Percentiles rank a stretch among this genome's conserved stretches.
These are phyloP conservation scores for Ambrosia hybrid DNA, from an alignment of 140 eudicot species.

Conservation along the genomic window DNA sequence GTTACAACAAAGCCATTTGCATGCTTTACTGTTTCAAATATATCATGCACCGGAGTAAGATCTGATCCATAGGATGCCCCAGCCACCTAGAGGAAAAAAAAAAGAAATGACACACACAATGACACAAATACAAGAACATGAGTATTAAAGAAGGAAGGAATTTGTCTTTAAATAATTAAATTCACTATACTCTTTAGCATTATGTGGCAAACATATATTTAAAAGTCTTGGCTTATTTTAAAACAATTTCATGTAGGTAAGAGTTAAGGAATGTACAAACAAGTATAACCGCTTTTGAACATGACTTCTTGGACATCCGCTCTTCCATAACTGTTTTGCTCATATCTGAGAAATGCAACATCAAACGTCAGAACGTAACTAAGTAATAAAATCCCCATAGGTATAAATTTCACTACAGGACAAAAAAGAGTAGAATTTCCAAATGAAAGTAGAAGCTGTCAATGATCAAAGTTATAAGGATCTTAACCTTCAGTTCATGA, in stretches of 20 bases:
- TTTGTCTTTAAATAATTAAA: neutral
- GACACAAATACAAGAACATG: neutral
- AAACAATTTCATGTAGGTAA: conserved; percentile 32
- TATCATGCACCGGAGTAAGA: conserved; percentile 53
- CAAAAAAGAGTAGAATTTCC: neutral
- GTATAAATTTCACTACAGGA: conserved; percentile 19
- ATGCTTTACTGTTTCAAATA: conserved; percentile 56
- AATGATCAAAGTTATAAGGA: conserved; percentile 13
- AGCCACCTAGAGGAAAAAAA: conserved; percentile 58
- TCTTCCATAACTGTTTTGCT: conserved; percentile 52
- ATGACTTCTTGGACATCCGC: conserved; percentile 42
- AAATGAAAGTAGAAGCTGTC: neutral
- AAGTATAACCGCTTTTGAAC: conserved; percentile 77
- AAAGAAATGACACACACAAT: neutral
- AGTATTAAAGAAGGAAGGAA: conserved; percentile 7
- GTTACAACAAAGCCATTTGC: conserved; percentile 65
- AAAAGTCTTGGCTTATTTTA: neutral
- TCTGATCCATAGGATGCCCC: conserved; percentile 93
- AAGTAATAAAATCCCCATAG: conserved; percentile 1
- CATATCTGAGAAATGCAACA: conserved; percentile 47
- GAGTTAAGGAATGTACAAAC: conserved; percentile 90
- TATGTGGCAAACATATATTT: neutral
- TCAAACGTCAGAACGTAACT: neutral
- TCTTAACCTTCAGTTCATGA: conserved; percentile 5
- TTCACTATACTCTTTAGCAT: conserved; percentile 14